Conservation (phyloP, 169 alveolate species). For the Amoebophrya sp. region DNA sequence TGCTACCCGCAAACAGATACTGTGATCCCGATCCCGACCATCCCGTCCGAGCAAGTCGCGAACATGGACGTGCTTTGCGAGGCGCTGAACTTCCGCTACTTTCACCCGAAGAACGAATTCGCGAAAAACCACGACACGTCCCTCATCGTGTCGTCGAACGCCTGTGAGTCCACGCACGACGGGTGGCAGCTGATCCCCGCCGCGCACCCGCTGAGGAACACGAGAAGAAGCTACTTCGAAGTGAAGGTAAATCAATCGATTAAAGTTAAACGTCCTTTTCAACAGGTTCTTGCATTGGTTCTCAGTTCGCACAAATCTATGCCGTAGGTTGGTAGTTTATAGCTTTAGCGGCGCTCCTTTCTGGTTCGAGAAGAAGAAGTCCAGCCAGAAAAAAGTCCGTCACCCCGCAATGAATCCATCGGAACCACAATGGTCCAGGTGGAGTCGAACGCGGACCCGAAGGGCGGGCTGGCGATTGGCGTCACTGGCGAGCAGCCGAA, state of each 20-base stretch:
- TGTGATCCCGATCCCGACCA: neutral
- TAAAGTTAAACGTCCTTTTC: too few species aligned
- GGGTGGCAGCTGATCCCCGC: neutral
- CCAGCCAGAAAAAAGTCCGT: too few species aligned
- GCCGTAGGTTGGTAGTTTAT: too few species aligned
- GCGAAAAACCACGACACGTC: neutral
- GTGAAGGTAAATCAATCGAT: neutral
- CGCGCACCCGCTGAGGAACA: neutral
- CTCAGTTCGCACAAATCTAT: too few species aligned
- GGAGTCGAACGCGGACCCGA: neutral
- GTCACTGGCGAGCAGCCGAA: neutral
- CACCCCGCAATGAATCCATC: too few species aligned
- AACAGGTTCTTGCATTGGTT: too few species aligned
- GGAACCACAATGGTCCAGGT: too few species aligned
- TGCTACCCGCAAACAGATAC: neutral
- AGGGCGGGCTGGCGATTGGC: neutral
- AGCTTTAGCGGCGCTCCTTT: too few species aligned
- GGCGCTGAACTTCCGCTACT: neutral
- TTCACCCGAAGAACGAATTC: neutral
- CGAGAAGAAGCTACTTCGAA: neutral
- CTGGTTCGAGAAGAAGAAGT: too few species aligned
- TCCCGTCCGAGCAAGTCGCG: neutral
- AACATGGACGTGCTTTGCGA: neutral
- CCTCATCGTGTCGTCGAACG: neutral
- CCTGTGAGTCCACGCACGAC: neutral